Conservation (phyloP, 192 early-diverging fungal species). For the Entomortierella parvispora region DNA sequence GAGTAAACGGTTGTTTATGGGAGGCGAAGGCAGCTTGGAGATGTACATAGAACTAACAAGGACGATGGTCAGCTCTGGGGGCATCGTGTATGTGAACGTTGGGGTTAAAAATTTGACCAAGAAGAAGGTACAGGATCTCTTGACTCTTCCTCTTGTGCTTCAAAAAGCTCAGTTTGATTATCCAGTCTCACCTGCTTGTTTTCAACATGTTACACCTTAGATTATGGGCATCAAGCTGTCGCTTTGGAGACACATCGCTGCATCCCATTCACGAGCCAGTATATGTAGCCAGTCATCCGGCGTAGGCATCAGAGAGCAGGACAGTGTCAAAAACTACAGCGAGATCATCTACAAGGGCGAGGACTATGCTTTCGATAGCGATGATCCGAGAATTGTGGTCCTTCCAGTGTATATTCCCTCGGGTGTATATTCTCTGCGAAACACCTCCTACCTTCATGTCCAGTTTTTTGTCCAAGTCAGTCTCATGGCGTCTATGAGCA, state of each 20-base stretch:
- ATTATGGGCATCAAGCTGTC: constrained; percentile 52
- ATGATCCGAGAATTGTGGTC: constrained; percentile 34
- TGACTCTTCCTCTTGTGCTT: too few species aligned
- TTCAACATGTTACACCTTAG: constrained; percentile 7
- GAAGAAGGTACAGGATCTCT: constrained; percentile 47
- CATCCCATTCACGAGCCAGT: constrained; percentile 5
- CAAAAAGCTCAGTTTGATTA: too few species aligned
- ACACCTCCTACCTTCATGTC: constrained; percentile 30
- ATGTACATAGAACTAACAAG: constrained; percentile 48
- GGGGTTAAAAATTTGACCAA: constrained; percentile 49
- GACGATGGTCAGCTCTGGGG: constrained; percentile 50
- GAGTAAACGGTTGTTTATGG: constrained; percentile 49
- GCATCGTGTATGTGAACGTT: constrained; percentile 42
- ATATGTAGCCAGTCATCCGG: constrained; percentile 1
- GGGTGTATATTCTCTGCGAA: constrained; percentile 38
- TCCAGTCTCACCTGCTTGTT: too few species aligned
- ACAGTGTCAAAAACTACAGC: constrained; percentile 42
- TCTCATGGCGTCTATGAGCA: constrained; percentile 45
- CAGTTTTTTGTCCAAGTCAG: constrained; percentile 51
- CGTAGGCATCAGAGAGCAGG: constrained; percentile 19
- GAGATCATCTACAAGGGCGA: constrained; percentile 53
- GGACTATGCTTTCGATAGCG: constrained; percentile 37
- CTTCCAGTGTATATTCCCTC: constrained; percentile 46
- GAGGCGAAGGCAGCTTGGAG: constrained; percentile 44
- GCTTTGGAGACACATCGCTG: constrained; percentile 36